Evolutionary conservation across 306 rosid species (phyloP).

Genomic region (Cicer cuneatum): DNA sequence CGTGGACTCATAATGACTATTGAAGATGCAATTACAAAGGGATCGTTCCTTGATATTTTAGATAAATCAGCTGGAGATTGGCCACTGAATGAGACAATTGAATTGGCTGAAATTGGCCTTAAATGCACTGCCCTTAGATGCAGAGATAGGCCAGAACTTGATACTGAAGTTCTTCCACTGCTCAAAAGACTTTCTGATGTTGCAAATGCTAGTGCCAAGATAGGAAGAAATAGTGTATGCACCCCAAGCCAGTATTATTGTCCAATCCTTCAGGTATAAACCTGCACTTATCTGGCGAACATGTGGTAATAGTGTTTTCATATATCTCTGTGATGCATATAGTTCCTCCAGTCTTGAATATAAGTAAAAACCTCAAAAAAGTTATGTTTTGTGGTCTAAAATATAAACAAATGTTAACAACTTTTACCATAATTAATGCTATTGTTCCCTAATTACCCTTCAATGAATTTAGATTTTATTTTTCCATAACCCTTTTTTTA

Average conservation of each 20-base stretch:
- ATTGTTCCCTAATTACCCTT: no score
- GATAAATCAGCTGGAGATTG: constrained; percentile 81
- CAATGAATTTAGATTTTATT: no score
- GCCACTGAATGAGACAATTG: constrained; percentile 79
- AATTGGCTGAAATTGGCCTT: constrained; percentile 70
- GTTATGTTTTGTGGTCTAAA: no score
- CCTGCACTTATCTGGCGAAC: constrained; percentile 11
- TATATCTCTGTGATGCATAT: constrained; percentile 24
- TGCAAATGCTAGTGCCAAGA: constrained; percentile 60
- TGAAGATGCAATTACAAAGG: constrained; percentile 71
- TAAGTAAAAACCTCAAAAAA: no score
- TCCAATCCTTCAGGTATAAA: constrained; percentile 89
- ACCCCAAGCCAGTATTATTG: constrained; percentile 86
- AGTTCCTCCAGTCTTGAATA: neutral
- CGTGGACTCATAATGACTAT: constrained; percentile 60
- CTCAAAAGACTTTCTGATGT: constrained; percentile 62
- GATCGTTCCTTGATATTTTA: constrained; percentile 60
- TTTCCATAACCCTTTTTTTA: no score
- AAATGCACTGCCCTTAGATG: constrained; percentile 80
- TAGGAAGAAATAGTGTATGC: constrained; percentile 45
- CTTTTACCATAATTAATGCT: no score
- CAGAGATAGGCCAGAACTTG: constrained; percentile 97
- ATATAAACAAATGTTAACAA: no score
- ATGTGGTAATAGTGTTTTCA: constrained; percentile 22
- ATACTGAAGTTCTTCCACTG: constrained; percentile 81